Conservation (phyloP, 257 asterid species). For the Plantago ovata region DNA sequence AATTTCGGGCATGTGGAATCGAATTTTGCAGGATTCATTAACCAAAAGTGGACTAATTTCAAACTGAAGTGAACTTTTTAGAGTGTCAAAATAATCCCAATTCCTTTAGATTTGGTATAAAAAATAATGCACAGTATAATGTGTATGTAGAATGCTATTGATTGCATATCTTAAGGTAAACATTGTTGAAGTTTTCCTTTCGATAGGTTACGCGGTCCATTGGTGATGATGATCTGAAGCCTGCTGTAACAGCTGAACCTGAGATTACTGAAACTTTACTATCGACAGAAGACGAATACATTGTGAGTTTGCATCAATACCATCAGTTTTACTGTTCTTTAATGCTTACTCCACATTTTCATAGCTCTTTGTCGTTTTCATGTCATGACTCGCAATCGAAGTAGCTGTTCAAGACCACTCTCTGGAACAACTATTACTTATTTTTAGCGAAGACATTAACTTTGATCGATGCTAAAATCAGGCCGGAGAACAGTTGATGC, state of each 20-base stretch:
- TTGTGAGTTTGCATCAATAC: slow-evolving; percentile 42
- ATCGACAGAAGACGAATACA: slow-evolving; percentile 71
- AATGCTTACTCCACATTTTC: no score
- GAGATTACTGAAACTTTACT: slow-evolving; percentile 72
- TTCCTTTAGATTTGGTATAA: background rate
- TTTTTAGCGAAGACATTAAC: no score
- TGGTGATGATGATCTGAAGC: slow-evolving; percentile 97
- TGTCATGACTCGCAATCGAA: no score
- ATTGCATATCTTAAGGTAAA: background rate
- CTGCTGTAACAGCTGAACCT: slow-evolving; percentile 94
- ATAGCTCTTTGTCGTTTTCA: no score
- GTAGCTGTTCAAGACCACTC: no score
- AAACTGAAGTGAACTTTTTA: no score
- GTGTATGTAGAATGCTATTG: background rate
- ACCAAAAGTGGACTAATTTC: background rate
- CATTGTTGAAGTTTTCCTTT: slow-evolving; percentile 1
- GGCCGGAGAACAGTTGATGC: no score
- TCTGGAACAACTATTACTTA: no score
- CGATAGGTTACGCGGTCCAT: slow-evolving; percentile 88
- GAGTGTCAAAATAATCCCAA: no score
- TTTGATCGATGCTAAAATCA: no score
- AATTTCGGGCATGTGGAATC: background rate
- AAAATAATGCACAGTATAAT: background rate
- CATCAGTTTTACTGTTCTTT: no score
- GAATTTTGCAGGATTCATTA: background rate